A percentile compares a stretch with the other conserved stretches of the same genome.
phyloP scores from a whole-genome alignment of 208 protist species.

The Leishmania braziliensis region DNA sequence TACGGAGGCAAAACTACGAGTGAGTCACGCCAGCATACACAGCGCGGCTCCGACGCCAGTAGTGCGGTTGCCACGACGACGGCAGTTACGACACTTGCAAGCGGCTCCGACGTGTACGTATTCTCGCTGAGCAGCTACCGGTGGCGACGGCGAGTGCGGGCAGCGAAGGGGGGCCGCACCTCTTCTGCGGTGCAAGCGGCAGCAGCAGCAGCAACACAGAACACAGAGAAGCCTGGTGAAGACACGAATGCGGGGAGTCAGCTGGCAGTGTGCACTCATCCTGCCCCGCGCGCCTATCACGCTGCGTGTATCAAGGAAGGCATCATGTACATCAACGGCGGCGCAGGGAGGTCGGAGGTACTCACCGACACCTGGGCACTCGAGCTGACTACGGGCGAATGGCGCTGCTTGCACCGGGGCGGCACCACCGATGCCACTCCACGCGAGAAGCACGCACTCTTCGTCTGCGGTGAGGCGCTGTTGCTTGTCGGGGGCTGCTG shows the following conservation, averaged over 20 bases:
- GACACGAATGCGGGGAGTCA: neutral
- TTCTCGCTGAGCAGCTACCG: slow-evolving; percentile 65
- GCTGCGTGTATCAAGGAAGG: slow-evolving; percentile 58
- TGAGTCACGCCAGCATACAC: slow-evolving; percentile 11
- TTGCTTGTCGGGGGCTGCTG: slow-evolving; percentile 78
- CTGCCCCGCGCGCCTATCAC: slow-evolving; percentile 55
- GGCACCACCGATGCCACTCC: slow-evolving; percentile 62
- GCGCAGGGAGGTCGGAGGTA: slow-evolving; percentile 31
- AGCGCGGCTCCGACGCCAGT: slow-evolving; percentile 9
- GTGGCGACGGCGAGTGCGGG: slow-evolving; percentile 40
- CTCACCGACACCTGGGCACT: slow-evolving; percentile 80
- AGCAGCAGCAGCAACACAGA: slow-evolving; percentile 9
- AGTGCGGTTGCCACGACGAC: neutral
- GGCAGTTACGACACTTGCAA: slow-evolving; percentile 15
- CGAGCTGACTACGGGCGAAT: slow-evolving; percentile 52
- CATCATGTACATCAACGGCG: slow-evolving; percentile 78
- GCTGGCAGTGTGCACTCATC: slow-evolving; percentile 6
- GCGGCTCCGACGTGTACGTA: slow-evolving; percentile 25
- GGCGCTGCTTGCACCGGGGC: slow-evolving; percentile 66
- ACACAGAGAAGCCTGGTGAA: slow-evolving; percentile 1
- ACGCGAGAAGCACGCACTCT: slow-evolving; percentile 69
- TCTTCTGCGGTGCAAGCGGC: neutral
- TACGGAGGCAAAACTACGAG: slow-evolving; percentile 66
- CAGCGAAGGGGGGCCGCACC: neutral
- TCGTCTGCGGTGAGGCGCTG: slow-evolving; percentile 71